phyloP scores from a whole-genome alignment of 257 asterid species.

The Dorcoceras hygrometricum region DNA sequence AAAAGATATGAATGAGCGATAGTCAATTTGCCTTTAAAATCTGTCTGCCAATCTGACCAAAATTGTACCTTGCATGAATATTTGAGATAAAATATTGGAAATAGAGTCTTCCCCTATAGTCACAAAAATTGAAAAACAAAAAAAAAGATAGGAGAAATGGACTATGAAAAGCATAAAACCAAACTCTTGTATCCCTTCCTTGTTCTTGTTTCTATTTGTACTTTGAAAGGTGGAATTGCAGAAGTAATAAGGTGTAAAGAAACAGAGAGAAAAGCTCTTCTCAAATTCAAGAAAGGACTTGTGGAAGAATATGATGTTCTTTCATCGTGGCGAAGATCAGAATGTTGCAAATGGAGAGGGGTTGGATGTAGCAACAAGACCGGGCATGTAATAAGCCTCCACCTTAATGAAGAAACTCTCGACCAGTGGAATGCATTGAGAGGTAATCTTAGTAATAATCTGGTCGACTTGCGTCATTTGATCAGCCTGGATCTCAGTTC shows the following conservation, averaged over 20 bases:
- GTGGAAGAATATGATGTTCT: conserved; percentile 15
- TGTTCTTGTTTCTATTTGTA: background rate
- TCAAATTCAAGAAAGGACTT: conserved; percentile 34
- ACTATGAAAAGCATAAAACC: too few relatives aligned
- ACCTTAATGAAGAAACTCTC: background rate
- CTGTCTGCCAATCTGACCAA: too few relatives aligned
- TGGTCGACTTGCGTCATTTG: conserved; percentile 29
- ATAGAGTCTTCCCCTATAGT: too few relatives aligned
- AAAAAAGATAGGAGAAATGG: too few relatives aligned
- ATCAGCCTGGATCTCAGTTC: conserved; percentile 28
- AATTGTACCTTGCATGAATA: too few relatives aligned
- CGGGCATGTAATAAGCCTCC: conserved; percentile 25
- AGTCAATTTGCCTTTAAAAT: too few relatives aligned
- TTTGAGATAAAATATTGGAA: too few relatives aligned
- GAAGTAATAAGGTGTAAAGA: conserved; percentile 25
- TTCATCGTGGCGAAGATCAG: conserved; percentile 35
- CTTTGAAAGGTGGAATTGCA: background rate
- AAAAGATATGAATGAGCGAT: too few relatives aligned
- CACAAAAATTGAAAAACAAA: too few relatives aligned
- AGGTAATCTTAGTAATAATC: conserved; percentile 32
- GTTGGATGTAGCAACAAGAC: conserved; percentile 36
- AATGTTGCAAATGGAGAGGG: conserved; percentile 45
- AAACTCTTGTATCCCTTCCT: background rate
- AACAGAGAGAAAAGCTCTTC: conserved; percentile 32
- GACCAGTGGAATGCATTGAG: background rate